A percentile compares a stretch with the other conserved stretches of the same genome.
These are phyloP conservation scores for Hylodesmum podocarpum DNA, from an alignment of 306 rosid genomes.

Conservation along the genomic window DNA sequence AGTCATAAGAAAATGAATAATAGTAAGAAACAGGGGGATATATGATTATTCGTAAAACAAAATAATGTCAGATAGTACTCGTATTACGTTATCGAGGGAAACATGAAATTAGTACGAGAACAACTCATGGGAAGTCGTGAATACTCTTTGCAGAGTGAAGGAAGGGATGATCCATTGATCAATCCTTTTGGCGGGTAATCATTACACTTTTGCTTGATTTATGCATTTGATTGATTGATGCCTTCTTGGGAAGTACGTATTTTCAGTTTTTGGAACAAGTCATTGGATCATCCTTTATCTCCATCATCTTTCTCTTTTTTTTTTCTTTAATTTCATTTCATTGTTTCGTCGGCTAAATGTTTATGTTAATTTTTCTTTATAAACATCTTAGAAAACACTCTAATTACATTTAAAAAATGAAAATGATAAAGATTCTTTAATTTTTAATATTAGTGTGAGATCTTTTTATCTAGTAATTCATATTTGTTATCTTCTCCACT, in stretches of 20 bases:
- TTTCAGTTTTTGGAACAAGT: background rate
- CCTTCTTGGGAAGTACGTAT: slow-evolving; percentile 4
- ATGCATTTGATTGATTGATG: slow-evolving; percentile 32
- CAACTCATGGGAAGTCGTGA: background rate
- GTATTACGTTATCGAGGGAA: background rate
- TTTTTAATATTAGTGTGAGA: too few species aligned
- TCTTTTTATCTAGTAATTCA: too few species aligned
- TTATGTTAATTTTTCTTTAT: too few species aligned
- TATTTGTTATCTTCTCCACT: too few species aligned
- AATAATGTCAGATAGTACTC: background rate
- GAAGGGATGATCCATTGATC: slow-evolving; percentile 2
- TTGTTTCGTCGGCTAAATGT: background rate
- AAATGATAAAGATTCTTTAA: too few species aligned
- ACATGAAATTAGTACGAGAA: background rate
- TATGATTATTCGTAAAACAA: too few species aligned
- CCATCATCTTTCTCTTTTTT: background rate
- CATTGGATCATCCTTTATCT: background rate
- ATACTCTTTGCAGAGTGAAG: background rate
- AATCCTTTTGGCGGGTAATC: slow-evolving; percentile 29
- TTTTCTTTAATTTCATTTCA: background rate
- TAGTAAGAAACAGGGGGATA: too few species aligned
- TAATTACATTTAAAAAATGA: too few species aligned
- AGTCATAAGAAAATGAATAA: too few species aligned
- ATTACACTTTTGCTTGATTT: slow-evolving; percentile 39
- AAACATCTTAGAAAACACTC: background rate